Evolutionary conservation across 2,329 filamentous ascomycete species (phyloP).

Genomic region (Emergomyces pasteurianus): DNA sequence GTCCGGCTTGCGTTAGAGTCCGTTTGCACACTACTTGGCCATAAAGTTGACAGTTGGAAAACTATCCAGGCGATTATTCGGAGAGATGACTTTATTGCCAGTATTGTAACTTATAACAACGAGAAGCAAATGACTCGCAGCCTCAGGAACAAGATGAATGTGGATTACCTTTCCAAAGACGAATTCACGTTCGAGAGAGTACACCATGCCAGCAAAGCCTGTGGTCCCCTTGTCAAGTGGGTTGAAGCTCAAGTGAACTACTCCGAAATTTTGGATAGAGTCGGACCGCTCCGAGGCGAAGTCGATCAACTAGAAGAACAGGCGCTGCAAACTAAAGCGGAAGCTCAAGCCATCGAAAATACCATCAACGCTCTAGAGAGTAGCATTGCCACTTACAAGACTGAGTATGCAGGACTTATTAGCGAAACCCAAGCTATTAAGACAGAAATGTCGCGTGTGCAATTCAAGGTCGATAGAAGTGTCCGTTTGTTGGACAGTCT

Average conservation of each 20-base stretch:
- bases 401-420: conserved; percentile 87
- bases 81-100: conserved; percentile 91
- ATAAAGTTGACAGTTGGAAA: conserved; percentile 86
- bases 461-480: conserved; percentile 96
- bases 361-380: conserved; percentile 73
- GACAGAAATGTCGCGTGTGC: conserved; percentile 85
- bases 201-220: conserved; percentile 91
- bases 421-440: conserved; percentile 97
- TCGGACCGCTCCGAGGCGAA: conserved; percentile 84
- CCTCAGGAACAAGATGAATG: conserved; percentile 77
- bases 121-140: conserved; percentile 82
- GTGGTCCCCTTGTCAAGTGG: conserved; percentile 94
- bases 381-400: conserved; percentile 91
- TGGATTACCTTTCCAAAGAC: conserved; percentile 80
- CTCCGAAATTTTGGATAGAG: conserved; percentile 89
- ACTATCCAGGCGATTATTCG: conserved; percentile 78
- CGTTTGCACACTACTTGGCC: conserved; percentile 88
- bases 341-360: conserved; percentile 82
- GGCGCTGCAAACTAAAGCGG: conserved; percentile 81
- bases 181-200: conserved; percentile 96
- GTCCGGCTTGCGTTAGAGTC: conserved; percentile 88
- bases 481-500: conserved; percentile 87
- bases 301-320: conserved; percentile 77
- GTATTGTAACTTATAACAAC: conserved; percentile 95
- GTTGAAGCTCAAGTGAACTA: conserved; percentile 93